phyloP scores from a whole-genome alignment of 139 green algal genomes.

The Trebouxia sp. region DNA sequence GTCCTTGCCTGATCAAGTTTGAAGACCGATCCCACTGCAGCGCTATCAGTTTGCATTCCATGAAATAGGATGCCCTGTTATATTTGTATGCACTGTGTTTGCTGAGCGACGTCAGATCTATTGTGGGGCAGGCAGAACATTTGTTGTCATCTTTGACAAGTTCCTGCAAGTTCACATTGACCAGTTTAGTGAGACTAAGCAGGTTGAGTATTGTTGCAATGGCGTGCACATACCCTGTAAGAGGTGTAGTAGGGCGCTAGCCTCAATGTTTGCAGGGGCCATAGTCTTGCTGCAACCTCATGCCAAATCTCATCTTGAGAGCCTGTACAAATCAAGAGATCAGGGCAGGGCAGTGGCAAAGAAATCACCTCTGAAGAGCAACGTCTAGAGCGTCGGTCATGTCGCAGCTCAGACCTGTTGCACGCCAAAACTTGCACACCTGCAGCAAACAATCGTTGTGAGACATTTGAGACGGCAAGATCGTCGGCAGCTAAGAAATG shows the following conservation, averaged over 20 bases:
- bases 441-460: neutral
- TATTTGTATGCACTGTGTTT: constrained; percentile 16
- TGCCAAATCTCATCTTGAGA: neutral
- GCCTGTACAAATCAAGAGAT: too few species aligned
- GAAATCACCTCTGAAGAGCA: too few species aligned
- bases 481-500: too few species aligned
- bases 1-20: neutral
- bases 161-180: neutral
- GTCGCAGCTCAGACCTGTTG: neutral
- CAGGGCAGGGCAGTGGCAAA: too few species aligned
- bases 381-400: too few species aligned
- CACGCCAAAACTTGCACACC: neutral
- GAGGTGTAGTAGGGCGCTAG: neutral
- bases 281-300: neutral
- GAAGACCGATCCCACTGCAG: neutral
- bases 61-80: constrained; percentile 6
- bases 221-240: neutral
- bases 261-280: neutral
- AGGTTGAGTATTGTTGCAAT: neutral
- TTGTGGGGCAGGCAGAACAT: neutral
- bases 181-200: neutral
- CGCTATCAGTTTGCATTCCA: neutral
- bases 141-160: constrained; percentile 2
- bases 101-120: neutral
- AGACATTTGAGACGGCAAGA: neutral